Percentiles rank a stretch among this genome's conserved stretches.
These are phyloP conservation scores for Cercospora brassicicola DNA, from an alignment of 2,329 filamentous ascomycete genomes.

Conservation along the genomic window DNA sequence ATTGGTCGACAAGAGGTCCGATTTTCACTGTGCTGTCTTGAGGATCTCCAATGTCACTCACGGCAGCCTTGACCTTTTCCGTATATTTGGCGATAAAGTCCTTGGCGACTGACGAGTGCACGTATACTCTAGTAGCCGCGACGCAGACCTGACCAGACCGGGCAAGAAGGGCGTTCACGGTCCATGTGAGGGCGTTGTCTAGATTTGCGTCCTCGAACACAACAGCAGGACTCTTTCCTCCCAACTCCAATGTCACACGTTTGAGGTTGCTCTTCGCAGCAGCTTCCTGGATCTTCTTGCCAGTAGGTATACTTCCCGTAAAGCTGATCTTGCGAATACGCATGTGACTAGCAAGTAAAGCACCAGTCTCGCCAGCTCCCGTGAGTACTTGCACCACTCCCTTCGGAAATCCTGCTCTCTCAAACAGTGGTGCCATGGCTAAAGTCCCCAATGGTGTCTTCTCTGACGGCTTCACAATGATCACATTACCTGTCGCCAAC, in stretches of 20 bases:
- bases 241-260: slow-evolving; percentile 61
- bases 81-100: slow-evolving; percentile 44
- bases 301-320: slow-evolving; percentile 60
- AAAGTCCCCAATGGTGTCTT: slow-evolving; percentile 59
- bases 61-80: slow-evolving; percentile 46
- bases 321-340: slow-evolving; percentile 63
- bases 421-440: slow-evolving; percentile 58
- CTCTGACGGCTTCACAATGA: slow-evolving; percentile 44
- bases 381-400: slow-evolving; percentile 62
- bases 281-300: slow-evolving; percentile 60
- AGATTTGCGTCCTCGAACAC: slow-evolving; percentile 59
- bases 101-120: slow-evolving; percentile 55
- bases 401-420: slow-evolving; percentile 57
- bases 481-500: slow-evolving; percentile 50
- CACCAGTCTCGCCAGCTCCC: slow-evolving; percentile 61
- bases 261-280: slow-evolving; percentile 58
- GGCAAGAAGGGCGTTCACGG: slow-evolving; percentile 13
- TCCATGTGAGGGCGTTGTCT: slow-evolving; percentile 38
- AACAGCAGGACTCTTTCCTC: slow-evolving; percentile 62
- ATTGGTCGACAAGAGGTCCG: slow-evolving; percentile 58
- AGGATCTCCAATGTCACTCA: slow-evolving; percentile 43
- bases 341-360: slow-evolving; percentile 58
- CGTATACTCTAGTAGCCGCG: slow-evolving; percentile 56
- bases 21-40: slow-evolving; percentile 46
- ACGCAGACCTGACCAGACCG: slow-evolving; percentile 52